These are phyloP conservation scores for Epichloe amarillans DNA, from an alignment of 2,329 filamentous ascomycete species.

Conservation along the genomic window DNA sequence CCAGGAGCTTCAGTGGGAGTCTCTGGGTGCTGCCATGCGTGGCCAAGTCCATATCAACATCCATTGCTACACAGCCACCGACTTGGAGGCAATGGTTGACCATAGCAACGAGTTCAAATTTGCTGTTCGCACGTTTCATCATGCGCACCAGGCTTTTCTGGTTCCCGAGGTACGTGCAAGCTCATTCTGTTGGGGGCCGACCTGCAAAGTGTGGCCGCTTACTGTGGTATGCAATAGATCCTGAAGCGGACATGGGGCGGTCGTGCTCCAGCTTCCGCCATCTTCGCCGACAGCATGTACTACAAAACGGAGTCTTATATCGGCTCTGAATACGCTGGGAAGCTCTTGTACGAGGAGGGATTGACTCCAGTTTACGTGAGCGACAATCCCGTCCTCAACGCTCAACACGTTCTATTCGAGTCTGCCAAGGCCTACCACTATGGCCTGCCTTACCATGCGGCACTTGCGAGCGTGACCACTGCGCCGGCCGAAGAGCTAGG, in stretches of 20 bases:
- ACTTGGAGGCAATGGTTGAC: conserved; percentile 55
- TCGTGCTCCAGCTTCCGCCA: conserved; percentile 40
- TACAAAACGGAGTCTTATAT: conserved; percentile 57
- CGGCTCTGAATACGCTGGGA: conserved; percentile 52
- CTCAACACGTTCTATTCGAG: conserved; percentile 56
- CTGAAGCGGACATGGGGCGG: conserved; percentile 43
- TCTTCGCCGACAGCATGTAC: conserved; percentile 61
- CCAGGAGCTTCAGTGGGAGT: conserved; percentile 52
- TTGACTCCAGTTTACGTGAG: conserved; percentile 56
- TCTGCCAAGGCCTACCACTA: conserved; percentile 47
- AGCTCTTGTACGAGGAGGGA: conserved; percentile 49
- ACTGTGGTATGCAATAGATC: conserved; percentile 21
- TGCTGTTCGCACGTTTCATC: conserved; percentile 52
- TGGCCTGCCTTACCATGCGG: conserved; percentile 46
- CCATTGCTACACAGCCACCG: conserved; percentile 58
- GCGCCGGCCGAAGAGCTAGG: conserved; percentile 45
- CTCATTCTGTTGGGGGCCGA: neutral
- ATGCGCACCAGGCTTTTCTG: conserved; percentile 53
- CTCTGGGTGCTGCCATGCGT: conserved; percentile 46
- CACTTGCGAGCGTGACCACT: conserved; percentile 43
- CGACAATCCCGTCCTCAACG: conserved; percentile 57
- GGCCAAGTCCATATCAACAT: conserved; percentile 58
- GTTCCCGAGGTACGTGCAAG: conserved; percentile 41
- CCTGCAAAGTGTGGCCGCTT: neutral
- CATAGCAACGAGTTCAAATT: conserved; percentile 63